Percentiles rank a stretch among this genome's conserved stretches.
Evolutionary conservation across 1,139 yeast species (phyloP).

Genomic region (Nakaseomyces sp.): DNA sequence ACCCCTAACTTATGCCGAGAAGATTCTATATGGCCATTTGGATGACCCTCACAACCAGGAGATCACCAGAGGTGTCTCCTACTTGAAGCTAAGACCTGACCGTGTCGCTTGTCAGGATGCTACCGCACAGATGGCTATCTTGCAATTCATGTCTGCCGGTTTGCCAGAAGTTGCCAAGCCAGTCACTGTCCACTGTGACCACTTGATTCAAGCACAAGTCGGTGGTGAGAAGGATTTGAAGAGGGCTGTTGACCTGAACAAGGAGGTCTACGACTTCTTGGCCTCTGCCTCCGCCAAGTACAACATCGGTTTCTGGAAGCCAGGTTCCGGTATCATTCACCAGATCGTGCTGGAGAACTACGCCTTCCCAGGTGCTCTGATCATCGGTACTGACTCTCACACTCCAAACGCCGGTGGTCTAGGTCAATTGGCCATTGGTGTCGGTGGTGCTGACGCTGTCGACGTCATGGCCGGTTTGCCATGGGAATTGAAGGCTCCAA

Average conservation of each 20-base stretch:
- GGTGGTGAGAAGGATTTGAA: slow-evolving; percentile 91
- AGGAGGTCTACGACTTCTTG: slow-evolving; percentile 95
- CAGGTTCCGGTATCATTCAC: slow-evolving; percentile 98
- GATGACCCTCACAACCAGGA: slow-evolving; percentile 94
- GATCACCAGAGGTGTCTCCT: slow-evolving; percentile 91
- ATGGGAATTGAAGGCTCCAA: slow-evolving; percentile 99
- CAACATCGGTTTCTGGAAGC: slow-evolving; percentile 99
- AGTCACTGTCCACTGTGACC: slow-evolving; percentile 97
- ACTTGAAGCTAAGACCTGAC: slow-evolving; percentile 95
- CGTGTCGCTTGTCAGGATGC: slow-evolving; percentile 99
- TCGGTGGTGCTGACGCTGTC: slow-evolving; percentile 99
- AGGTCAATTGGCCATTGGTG: slow-evolving; percentile 98
- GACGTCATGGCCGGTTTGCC: slow-evolving; percentile 93
- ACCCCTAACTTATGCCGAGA: slow-evolving; percentile 96
- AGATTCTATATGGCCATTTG: slow-evolving; percentile 90
- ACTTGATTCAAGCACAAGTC: slow-evolving; percentile 93
- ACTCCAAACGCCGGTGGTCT: slow-evolving; percentile 99
- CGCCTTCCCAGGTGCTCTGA: slow-evolving; percentile 95
- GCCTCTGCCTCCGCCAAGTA: slow-evolving; percentile 92
- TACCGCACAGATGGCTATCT: slow-evolving; percentile 98
- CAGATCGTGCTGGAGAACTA: slow-evolving; percentile 96
- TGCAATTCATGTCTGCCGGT: slow-evolving; percentile 97
- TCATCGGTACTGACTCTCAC: slow-evolving; percentile 98
- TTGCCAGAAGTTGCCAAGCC: slow-evolving; percentile 93
- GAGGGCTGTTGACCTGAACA: slow-evolving; percentile 87